These are phyloP conservation scores for Acanthochlamys bracteata DNA, from an alignment of 106 monocot species.

Conservation along the genomic window DNA sequence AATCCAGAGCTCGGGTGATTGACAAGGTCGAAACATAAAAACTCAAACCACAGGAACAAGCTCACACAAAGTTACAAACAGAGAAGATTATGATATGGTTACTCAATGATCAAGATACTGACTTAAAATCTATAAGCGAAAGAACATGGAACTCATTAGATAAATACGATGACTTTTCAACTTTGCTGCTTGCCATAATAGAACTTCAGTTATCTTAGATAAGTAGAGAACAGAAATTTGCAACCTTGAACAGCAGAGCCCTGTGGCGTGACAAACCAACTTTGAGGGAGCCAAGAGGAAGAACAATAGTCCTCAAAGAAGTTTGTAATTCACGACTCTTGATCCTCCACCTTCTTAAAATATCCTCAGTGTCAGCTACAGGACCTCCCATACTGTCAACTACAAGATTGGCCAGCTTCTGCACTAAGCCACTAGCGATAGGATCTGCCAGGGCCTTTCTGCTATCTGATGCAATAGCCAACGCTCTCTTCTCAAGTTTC, in stretches of 20 bases:
- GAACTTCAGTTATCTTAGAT: no score
- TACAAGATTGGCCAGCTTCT: slow-evolving; percentile 75
- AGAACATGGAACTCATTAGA: no score
- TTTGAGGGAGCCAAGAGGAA: slow-evolving; percentile 71
- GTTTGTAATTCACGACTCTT: slow-evolving; percentile 45
- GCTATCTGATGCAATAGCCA: slow-evolving; percentile 32
- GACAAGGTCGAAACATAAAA: no score
- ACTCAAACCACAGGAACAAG: no score
- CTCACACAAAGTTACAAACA: no score
- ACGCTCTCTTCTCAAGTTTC: slow-evolving; percentile 54
- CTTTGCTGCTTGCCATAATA: no score
- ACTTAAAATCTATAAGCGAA: no score
- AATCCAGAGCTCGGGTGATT: no score
- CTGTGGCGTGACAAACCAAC: slow-evolving; percentile 84
- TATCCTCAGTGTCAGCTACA: slow-evolving; percentile 63
- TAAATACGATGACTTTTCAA: no score
- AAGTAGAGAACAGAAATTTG: background rate
- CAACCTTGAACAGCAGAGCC: slow-evolving; percentile 90
- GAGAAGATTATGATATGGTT: no score
- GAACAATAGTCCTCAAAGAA: slow-evolving; percentile 52
- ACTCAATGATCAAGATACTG: no score
- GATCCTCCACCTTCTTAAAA: slow-evolving; percentile 54
- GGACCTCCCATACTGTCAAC: slow-evolving; percentile 75
- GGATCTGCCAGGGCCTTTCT: slow-evolving; percentile 23
- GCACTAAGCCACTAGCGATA: slow-evolving; percentile 55